Evolutionary conservation across 2,329 filamentous ascomycete genomes (phyloP).

Genomic region (Pezicula carpinea): DNA sequence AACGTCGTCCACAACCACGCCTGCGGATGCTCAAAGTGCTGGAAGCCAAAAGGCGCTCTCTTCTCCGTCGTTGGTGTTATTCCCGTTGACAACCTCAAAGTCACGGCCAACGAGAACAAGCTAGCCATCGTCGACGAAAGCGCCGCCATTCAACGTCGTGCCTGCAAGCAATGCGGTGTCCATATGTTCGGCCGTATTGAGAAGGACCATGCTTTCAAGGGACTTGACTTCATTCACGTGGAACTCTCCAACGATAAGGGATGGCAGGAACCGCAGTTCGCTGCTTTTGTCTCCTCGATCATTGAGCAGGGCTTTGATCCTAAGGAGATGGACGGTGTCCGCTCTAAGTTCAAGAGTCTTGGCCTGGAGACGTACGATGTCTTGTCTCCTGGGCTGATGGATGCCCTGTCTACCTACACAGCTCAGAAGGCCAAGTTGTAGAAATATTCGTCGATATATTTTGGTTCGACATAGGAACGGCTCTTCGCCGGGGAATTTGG

Average conservation of each 20-base stretch:
- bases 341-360: constrained; percentile 44
- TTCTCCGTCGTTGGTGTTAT: constrained; percentile 62
- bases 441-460: no score
- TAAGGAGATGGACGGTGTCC: constrained; percentile 48
- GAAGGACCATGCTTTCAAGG: constrained; percentile 60
- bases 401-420: constrained; percentile 51
- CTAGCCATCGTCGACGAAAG: constrained; percentile 48
- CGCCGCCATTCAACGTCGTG: constrained; percentile 57
- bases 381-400: constrained; percentile 59
- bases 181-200: constrained; percentile 63
- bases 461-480: no score
- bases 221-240: constrained; percentile 64
- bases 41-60: constrained; percentile 60
- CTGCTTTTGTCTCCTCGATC: constrained; percentile 62
- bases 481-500: no score
- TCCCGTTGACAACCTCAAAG: constrained; percentile 46
- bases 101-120: constrained; percentile 55
- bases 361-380: constrained; percentile 61
- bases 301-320: constrained; percentile 64
- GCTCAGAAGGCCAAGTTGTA: constrained; percentile 35
- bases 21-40: constrained; percentile 69
- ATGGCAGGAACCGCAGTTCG: constrained; percentile 71
- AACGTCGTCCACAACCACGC: constrained; percentile 66
- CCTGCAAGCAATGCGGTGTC: constrained; percentile 56
- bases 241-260: constrained; percentile 56